Conservation (phyloP, 139 green algal genomes). For the Protoeuglena noctilucae region DNA sequence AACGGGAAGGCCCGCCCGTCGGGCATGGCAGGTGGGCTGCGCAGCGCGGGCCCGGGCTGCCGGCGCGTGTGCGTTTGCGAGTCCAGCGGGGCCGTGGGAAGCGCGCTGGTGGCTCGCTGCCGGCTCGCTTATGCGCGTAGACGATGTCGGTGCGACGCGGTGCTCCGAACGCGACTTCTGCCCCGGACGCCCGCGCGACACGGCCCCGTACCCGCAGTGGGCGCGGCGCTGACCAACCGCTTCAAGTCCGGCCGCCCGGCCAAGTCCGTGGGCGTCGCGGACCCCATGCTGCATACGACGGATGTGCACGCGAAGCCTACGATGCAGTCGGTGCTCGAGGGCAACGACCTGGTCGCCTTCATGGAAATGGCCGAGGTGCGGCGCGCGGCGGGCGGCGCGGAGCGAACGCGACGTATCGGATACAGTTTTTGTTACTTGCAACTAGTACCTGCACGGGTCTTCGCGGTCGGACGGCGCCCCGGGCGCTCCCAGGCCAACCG, state of each 20-base stretch:
- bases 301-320: slow-evolving; percentile 4
- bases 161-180: neutral
- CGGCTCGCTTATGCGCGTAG: neutral
- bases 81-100: neutral
- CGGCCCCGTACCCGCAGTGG: neutral
- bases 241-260: neutral
- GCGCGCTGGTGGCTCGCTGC: neutral
- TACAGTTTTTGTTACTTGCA: too few species aligned
- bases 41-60: too few species aligned
- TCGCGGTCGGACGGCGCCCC: too few species aligned
- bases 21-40: slow-evolving; percentile 36
- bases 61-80: too few species aligned
- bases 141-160: neutral
- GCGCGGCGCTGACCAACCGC: neutral
- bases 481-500: neutral
- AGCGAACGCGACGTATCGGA: neutral
- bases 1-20: slow-evolving; percentile 57
- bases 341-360: slow-evolving; percentile 80
- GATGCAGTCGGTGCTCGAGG: slow-evolving; percentile 72
- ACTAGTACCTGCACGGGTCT: too few species aligned
- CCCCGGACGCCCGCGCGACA: neutral
- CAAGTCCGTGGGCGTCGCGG: neutral
- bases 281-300: neutral
- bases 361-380: slow-evolving; percentile 58
- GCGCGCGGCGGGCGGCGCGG: too few species aligned